These are phyloP conservation scores for Limnanthes douglasii DNA, from an alignment of 345 rosid genomes.

Conservation along the genomic window DNA sequence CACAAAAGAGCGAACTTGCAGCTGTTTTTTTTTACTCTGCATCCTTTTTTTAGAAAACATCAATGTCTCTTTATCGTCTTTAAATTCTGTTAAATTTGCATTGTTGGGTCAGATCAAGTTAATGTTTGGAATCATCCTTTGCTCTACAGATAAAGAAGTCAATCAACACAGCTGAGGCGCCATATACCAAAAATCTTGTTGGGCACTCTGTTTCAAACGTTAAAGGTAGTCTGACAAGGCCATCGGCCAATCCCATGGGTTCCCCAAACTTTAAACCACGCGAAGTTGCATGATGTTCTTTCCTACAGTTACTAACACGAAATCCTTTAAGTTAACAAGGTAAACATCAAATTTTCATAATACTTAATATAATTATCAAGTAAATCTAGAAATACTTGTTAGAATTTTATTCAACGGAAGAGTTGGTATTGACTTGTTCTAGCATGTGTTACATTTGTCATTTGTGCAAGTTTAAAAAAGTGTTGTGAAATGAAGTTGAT, in stretches of 20 bases:
- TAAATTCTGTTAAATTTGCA: not conserved
- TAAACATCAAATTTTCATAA: too few relatives aligned
- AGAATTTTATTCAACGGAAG: too few relatives aligned
- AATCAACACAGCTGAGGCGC: slow-evolving; percentile 29
- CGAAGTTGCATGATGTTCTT: too few relatives aligned
- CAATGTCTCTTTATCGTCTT: not conserved
- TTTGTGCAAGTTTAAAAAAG: too few relatives aligned
- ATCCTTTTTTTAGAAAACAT: not conserved
- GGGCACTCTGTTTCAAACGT: slow-evolving; percentile 43
- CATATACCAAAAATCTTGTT: slow-evolving; percentile 23
- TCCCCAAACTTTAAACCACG: slow-evolving; percentile 39
- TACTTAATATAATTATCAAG: too few relatives aligned
- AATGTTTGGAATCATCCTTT: not conserved
- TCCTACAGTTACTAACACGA: too few relatives aligned
- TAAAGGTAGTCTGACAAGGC: slow-evolving; percentile 47
- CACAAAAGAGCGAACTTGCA: slow-evolving; percentile 89
- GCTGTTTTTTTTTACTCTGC: slow-evolving; percentile 24
- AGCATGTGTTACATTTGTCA: too few relatives aligned
- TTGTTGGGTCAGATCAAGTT: not conserved
- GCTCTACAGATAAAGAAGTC: slow-evolving; percentile 67
- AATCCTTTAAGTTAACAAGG: too few relatives aligned
- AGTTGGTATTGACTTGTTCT: too few relatives aligned
- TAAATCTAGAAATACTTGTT: too few relatives aligned
- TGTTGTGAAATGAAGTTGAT: too few relatives aligned
- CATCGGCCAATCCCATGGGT: slow-evolving; percentile 34